A percentile compares a stretch with the other conserved stretches of the same genome.
These are phyloP conservation scores for Cylindricascospora bacillispora DNA, from an alignment of 1,139 yeast species.

Conservation along the genomic window DNA sequence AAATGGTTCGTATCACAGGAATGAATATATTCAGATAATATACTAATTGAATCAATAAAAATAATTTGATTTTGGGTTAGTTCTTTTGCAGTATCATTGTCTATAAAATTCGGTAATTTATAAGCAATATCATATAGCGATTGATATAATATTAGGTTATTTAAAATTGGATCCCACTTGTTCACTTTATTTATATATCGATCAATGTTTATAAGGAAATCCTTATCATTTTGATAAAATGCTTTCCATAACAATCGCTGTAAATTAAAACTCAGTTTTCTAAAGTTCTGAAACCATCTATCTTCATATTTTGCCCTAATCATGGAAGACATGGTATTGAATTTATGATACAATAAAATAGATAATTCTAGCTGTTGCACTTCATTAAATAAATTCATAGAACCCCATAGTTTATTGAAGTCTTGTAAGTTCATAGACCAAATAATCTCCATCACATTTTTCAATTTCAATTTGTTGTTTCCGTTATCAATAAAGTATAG, in stretches of 20 bases:
- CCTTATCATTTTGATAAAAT: not conserved
- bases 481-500: constrained; percentile 12
- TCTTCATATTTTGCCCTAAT: constrained; percentile 7
- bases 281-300: constrained; percentile 14
- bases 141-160: constrained; percentile 10
- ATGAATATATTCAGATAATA: constrained; percentile 1
- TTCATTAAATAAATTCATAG: constrained; percentile 10
- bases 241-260: constrained; percentile 22
- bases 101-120: constrained; percentile 4
- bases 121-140: constrained; percentile 9
- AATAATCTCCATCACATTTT: constrained; percentile 9
- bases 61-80: constrained; percentile 7
- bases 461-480: constrained; percentile 2
- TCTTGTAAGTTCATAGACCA: constrained; percentile 11
- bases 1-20: no score
- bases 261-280: constrained; percentile 11
- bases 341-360: constrained; percentile 15
- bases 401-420: constrained; percentile 10
- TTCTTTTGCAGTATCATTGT: not conserved
- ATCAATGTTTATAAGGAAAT: no score
- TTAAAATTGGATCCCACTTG: constrained; percentile 1
- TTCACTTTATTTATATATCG: not conserved
- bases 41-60: constrained; percentile 6
- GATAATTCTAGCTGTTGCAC: constrained; percentile 11
- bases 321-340: constrained; percentile 7